Base-by-base conservation (phyloP, 768 basidiomycete genomes). In the Pisolithus tinctorius region DNA sequence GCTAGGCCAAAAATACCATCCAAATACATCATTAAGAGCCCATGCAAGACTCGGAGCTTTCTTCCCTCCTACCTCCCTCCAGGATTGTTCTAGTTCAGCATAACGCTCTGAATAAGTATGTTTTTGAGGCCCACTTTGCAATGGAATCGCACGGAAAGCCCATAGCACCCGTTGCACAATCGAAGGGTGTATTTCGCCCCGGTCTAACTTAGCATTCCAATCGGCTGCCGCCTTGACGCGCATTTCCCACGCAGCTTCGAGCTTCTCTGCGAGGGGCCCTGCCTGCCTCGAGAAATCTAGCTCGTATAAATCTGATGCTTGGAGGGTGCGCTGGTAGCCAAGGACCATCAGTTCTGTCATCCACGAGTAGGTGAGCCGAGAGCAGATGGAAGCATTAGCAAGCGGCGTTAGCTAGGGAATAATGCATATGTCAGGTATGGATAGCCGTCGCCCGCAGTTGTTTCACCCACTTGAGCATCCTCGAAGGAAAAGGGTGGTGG, bases 221-320 rank as follows among this genome's bases (percentile, higher is more conserved):
- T 72, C 68, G 8, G 73, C 60, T 1, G 84, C 82, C 2, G 67
- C 71, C 20, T 62, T 46, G 20, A 76, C 71, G 41, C 86, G 73
- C 7, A 60, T 63, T 4, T 62, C 69, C 75, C 84, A 84, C 6
- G 82, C 71, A 13, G 64, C 71, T 50, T 87, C 77, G 25, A 90
- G 74, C 55, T 71, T 70, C 9, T 68, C 65, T 2, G 82, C 76
- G 26, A 89, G 70, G 17, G 59, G 53, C 0, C 72, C 75, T 13
- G 79, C 70, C 57, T 82, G 74, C 29, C 76, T 74, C 4, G 72
- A 59, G 3, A 71, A 61, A 51, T 80, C 78, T 54, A 89, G 69
- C 60, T 79, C 80, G 84, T 85, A 88, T 10, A 89, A 66, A 66
- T 91, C 88, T 1, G 83, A 79, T 0, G 83, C 83, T 59, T 86